Conservation (phyloP, 2,329 filamentous ascomycete genomes). For the Cyclaneusma minus region DNA sequence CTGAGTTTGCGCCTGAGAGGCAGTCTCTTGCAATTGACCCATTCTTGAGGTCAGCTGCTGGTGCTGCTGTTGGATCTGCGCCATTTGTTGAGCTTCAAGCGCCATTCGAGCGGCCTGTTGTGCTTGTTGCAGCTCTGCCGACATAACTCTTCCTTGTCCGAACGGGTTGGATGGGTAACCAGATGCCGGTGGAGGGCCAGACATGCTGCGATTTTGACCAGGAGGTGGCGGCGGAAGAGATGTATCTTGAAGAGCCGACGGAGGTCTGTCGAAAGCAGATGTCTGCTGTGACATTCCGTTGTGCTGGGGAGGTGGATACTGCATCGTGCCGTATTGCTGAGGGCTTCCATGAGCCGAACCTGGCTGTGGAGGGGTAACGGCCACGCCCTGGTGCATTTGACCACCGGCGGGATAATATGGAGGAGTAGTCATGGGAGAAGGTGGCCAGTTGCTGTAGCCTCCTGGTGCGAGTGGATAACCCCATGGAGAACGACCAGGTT, state of each 20-base stretch:
- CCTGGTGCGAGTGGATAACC: slow-evolving; percentile 22
- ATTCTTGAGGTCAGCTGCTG: no score
- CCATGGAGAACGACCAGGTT: slow-evolving; percentile 22
- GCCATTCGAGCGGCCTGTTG: slow-evolving; percentile 15
- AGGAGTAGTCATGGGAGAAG: slow-evolving; percentile 38
- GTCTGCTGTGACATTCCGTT: slow-evolving; percentile 7
- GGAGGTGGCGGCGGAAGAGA: slow-evolving; percentile 17
- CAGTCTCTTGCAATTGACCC: not conserved
- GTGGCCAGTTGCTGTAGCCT: slow-evolving; percentile 34
- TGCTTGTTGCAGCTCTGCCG: slow-evolving; percentile 17
- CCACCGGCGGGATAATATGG: slow-evolving; percentile 27
- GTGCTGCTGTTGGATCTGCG: slow-evolving; percentile 1
- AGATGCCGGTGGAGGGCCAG: slow-evolving; percentile 8
- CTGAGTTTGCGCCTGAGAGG: slow-evolving; percentile 1
- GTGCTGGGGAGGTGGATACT: slow-evolving; percentile 7
- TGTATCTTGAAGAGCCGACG: slow-evolving; percentile 18
- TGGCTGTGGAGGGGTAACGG: slow-evolving; percentile 17
- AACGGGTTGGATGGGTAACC: slow-evolving; percentile 20
- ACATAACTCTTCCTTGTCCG: slow-evolving; percentile 21
- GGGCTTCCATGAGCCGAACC: slow-evolving; percentile 14
- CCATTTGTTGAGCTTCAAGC: slow-evolving; percentile 9
- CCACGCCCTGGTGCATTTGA: slow-evolving; percentile 21
- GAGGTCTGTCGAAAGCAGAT: slow-evolving; percentile 18
- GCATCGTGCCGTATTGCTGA: slow-evolving; percentile 6
- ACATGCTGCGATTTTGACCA: slow-evolving; percentile 6